phyloP scores from a whole-genome alignment of 306 rosid species.

The Astragalus glycyphyllos region DNA sequence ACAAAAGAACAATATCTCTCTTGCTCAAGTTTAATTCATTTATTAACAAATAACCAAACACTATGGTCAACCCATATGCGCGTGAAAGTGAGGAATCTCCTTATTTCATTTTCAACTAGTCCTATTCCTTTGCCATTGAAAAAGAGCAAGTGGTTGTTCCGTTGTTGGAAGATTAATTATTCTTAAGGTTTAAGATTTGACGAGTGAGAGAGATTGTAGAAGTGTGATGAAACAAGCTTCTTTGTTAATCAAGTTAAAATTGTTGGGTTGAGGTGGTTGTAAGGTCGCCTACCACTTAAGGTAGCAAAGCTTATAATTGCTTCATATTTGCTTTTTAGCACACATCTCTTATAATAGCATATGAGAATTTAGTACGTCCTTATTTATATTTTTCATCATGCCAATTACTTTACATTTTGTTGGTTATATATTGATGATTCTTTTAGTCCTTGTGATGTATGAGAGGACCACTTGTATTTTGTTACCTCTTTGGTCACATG shows the following conservation, averaged over 20 bases:
- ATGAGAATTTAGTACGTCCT: conserved; percentile 14
- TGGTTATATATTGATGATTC: background rate
- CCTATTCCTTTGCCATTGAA: conserved; percentile 36
- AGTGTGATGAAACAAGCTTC: conserved; percentile 43
- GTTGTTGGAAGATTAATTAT: conserved; percentile 44
- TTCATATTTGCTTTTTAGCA: conserved; percentile 35
- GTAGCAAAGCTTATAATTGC: conserved; percentile 49
- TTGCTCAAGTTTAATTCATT: conserved; percentile 23
- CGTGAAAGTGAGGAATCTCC: conserved; percentile 18
- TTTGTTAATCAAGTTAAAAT: conserved; percentile 14
- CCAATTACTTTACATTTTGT: conserved; percentile 32
- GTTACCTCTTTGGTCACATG: conserved; percentile 37
- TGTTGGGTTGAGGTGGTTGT: conserved; percentile 59
- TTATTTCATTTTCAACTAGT: background rate
- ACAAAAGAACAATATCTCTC: conserved; percentile 10
- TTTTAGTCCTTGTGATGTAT: too few relatives aligned
- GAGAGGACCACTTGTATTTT: conserved; percentile 47
- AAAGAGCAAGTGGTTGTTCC: conserved; percentile 49
- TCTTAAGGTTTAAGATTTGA: conserved; percentile 55
- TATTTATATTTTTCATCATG: conserved; percentile 39
- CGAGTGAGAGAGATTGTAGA: conserved; percentile 38
- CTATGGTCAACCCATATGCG: conserved; percentile 31
- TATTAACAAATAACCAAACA: background rate
- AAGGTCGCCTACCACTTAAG: conserved; percentile 52
- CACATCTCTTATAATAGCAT: conserved; percentile 23